These are phyloP conservation scores for Tremella yokohamensis DNA, from an alignment of 768 basidiomycete genomes.

Conservation along the genomic window DNA sequence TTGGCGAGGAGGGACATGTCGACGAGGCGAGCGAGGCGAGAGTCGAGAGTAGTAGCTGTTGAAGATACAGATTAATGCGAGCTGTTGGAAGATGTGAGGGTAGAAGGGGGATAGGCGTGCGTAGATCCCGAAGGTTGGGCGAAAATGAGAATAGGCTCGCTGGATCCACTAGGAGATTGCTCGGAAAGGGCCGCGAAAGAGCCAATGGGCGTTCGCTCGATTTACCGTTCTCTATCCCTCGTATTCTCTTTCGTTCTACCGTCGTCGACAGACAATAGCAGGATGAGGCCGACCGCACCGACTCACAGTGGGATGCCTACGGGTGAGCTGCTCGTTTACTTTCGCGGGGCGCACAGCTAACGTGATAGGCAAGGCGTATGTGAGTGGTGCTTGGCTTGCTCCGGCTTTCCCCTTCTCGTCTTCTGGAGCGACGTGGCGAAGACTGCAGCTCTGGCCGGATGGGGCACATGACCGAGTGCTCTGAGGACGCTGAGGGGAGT, in stretches of 20 bases:
- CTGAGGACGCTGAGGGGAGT: too few species aligned
- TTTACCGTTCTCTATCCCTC: neutral
- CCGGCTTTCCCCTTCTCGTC: neutral
- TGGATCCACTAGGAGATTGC: constrained; percentile 2
- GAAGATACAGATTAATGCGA: neutral
- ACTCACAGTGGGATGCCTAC: constrained; percentile 71
- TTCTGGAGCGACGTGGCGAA: neutral
- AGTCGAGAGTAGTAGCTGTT: neutral
- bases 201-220: neutral
- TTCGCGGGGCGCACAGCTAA: constrained; percentile 3
- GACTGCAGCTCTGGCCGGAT: neutral
- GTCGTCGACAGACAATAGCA: constrained; percentile 21
- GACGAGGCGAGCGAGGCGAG: constrained; percentile 47
- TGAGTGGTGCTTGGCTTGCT: constrained; percentile 55
- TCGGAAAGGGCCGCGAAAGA: neutral
- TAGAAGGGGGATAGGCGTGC: neutral
- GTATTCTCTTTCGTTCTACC: neutral
- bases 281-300: constrained; percentile 54
- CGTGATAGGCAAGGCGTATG: constrained; percentile 69
- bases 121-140: neutral
- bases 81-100: neutral
- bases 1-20: constrained; percentile 73
- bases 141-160: neutral
- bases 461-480: too few species aligned
- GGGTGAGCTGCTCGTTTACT: constrained; percentile 56